Percentiles rank a stretch among this genome's conserved stretches.
These are phyloP conservation scores for Forsythia suspensa DNA, from an alignment of 257 asterid species.

Conservation along the genomic window DNA sequence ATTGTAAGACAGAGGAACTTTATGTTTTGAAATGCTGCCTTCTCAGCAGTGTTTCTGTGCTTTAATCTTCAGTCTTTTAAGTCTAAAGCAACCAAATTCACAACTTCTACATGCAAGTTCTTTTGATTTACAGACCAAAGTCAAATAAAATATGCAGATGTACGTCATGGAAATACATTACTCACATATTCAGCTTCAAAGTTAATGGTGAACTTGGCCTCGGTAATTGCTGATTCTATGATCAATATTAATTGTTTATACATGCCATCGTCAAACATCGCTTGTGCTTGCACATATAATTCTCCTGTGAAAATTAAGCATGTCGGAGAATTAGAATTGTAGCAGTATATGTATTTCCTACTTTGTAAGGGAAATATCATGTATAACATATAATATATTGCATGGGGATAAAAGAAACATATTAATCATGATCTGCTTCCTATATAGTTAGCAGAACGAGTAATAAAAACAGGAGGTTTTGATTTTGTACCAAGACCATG, in stretches of 20 bases:
- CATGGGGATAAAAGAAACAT: slow-evolving; percentile 1
- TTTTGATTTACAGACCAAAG: slow-evolving; percentile 7
- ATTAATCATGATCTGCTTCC: neutral
- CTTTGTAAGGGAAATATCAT: slow-evolving; percentile 3
- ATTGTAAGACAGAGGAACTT: neutral
- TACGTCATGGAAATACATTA: slow-evolving; percentile 26
- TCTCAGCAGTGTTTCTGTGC: slow-evolving; percentile 10
- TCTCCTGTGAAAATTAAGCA: slow-evolving; percentile 66
- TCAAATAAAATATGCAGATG: slow-evolving; percentile 14
- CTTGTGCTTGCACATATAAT: slow-evolving; percentile 80
- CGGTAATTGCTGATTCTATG: slow-evolving; percentile 66
- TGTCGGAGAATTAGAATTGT: slow-evolving; percentile 17
- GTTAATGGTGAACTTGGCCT: slow-evolving; percentile 53
- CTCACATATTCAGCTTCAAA: slow-evolving; percentile 93
- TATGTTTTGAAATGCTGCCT: slow-evolving; percentile 21
- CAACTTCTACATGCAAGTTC: slow-evolving; percentile 9
- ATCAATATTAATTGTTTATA: slow-evolving; percentile 68
- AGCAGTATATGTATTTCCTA: slow-evolving; percentile 10
- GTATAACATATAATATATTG: slow-evolving; percentile 2
- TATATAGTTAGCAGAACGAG: neutral
- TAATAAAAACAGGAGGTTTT: slow-evolving; percentile 10
- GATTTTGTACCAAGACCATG: slow-evolving; percentile 79
- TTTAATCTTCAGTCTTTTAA: slow-evolving; percentile 5
- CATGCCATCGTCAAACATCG: slow-evolving; percentile 71
- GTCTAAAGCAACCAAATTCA: neutral